Percentiles rank a stretch among this genome's conserved stretches.
Evolutionary conservation across 2,329 filamentous ascomycete genomes (phyloP).

Genomic region (Curvularia eragrostidis): DNA sequence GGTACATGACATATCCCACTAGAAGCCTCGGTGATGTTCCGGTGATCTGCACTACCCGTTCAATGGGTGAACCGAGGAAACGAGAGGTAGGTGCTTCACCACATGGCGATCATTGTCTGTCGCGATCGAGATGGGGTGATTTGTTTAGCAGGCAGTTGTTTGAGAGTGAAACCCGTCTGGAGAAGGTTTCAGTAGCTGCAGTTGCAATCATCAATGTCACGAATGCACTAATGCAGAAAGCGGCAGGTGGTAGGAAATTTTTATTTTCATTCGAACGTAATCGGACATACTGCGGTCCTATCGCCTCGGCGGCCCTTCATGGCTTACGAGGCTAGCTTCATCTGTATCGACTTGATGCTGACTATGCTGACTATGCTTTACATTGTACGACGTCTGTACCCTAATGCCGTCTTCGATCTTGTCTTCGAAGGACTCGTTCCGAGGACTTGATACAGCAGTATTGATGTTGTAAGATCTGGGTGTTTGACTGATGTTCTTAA

Average conservation of each 20-base stretch:
- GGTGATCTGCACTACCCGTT: slow-evolving; percentile 10
- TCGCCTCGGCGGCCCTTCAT: not conserved
- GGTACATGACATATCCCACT: slow-evolving; percentile 1
- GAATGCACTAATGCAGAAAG: not conserved
- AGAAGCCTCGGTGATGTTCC: slow-evolving; percentile 9
- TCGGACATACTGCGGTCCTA: not conserved
- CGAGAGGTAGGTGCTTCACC: slow-evolving; percentile 3
- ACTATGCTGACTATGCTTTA: slow-evolving; percentile 18
- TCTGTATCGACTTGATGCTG: slow-evolving; percentile 23
- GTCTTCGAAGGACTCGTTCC: not conserved
- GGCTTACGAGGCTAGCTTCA: slow-evolving; percentile 26
- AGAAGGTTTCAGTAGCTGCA: not conserved
- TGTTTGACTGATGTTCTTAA: slow-evolving; percentile 24
- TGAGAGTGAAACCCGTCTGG: not conserved
- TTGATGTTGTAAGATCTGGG: slow-evolving; percentile 15
- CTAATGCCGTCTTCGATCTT: slow-evolving; percentile 25
- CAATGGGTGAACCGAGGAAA: not conserved
- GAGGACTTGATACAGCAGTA: slow-evolving; percentile 13
- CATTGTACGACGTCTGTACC: slow-evolving; percentile 28
- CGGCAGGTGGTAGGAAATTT: not conserved
- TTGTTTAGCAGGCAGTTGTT: not conserved
- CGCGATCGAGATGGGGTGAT: not conserved
- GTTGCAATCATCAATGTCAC: not conserved
- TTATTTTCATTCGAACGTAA: not conserved
- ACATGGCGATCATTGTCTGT: not conserved